Evolutionary conservation across 2,329 filamentous ascomycete genomes (phyloP).

Genomic region (Fusarium sp.): DNA sequence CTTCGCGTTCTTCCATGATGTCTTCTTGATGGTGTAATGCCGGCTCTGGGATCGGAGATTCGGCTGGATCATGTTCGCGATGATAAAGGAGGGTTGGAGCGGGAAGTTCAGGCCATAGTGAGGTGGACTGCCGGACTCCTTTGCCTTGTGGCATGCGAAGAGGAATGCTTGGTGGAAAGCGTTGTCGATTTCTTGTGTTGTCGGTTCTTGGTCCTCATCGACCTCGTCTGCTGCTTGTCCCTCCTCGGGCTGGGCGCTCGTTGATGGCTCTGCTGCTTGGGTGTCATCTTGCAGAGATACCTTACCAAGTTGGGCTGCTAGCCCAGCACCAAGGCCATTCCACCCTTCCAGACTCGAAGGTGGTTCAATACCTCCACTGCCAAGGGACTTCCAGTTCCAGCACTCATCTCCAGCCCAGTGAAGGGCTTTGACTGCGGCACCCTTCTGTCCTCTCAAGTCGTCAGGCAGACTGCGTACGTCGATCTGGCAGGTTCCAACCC

Average conservation of each 20-base stretch:
- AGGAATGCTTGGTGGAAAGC: slow-evolving; percentile 40
- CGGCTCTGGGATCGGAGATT: slow-evolving; percentile 37
- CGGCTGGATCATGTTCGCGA: slow-evolving; percentile 42
- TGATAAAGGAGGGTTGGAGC: slow-evolving; percentile 40
- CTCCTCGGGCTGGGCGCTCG: neutral
- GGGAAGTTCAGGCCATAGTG: slow-evolving; percentile 38
- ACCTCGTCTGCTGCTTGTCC: neutral
- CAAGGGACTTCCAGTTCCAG: slow-evolving; percentile 40
- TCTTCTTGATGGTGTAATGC: slow-evolving; percentile 42
- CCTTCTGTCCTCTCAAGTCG: slow-evolving; percentile 35
- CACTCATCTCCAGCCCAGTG: slow-evolving; percentile 42
- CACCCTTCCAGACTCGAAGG: slow-evolving; percentile 33
- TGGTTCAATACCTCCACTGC: slow-evolving; percentile 37
- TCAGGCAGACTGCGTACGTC: slow-evolving; percentile 28
- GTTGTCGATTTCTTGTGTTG: slow-evolving; percentile 38
- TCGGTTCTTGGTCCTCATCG: slow-evolving; percentile 31
- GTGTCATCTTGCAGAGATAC: neutral
- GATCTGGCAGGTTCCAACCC: slow-evolving; percentile 37
- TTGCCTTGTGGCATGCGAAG: slow-evolving; percentile 37
- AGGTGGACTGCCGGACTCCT: slow-evolving; percentile 20
- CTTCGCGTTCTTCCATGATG: slow-evolving; percentile 42
- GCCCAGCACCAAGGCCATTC: slow-evolving; percentile 15
- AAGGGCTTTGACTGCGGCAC: slow-evolving; percentile 34
- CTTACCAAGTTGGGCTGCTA: neutral
- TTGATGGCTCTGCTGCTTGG: neutral